A percentile compares a stretch with the other conserved stretches of the same genome.
phyloP scores from a whole-genome alignment of 805 yeast genomes.

The Schwanniomyces polymorphus region DNA sequence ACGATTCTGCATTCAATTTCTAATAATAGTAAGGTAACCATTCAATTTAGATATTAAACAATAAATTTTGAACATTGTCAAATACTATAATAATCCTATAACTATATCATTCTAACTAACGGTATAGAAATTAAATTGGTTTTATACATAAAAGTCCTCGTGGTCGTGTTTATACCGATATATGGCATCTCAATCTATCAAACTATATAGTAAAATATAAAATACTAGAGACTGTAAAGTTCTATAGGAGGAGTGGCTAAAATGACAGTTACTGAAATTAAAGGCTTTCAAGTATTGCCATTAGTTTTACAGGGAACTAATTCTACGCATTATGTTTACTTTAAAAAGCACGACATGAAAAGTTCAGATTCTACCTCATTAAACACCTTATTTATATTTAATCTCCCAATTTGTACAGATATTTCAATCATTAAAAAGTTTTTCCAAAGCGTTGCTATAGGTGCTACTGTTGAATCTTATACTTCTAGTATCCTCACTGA shows the following conservation, averaged over 20 bases:
- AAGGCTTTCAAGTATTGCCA: slow-evolving; percentile 57
- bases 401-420: slow-evolving; percentile 67
- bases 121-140: too few species aligned
- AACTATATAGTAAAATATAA: neutral
- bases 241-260: neutral
- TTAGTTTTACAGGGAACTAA: slow-evolving; percentile 40
- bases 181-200: neutral
- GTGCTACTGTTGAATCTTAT: slow-evolving; percentile 58
- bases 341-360: slow-evolving; percentile 60
- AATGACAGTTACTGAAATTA: slow-evolving; percentile 43
- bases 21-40: too few species aligned
- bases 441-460: slow-evolving; percentile 60
- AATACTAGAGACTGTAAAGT: neutral
- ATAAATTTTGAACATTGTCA: too few species aligned
- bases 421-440: slow-evolving; percentile 53
- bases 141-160: too few species aligned
- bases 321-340: slow-evolving; percentile 56
- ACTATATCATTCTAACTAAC: too few species aligned
- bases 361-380: slow-evolving; percentile 22
- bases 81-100: too few species aligned
- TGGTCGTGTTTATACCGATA: neutral
- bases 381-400: slow-evolving; percentile 67
- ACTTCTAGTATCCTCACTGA: slow-evolving; percentile 36
- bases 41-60: too few species aligned
- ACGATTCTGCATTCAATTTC: too few species aligned